Base-by-base conservation (phyloP, 2,329 filamentous ascomycete species). In the Colletotrichum sp. region DNA sequence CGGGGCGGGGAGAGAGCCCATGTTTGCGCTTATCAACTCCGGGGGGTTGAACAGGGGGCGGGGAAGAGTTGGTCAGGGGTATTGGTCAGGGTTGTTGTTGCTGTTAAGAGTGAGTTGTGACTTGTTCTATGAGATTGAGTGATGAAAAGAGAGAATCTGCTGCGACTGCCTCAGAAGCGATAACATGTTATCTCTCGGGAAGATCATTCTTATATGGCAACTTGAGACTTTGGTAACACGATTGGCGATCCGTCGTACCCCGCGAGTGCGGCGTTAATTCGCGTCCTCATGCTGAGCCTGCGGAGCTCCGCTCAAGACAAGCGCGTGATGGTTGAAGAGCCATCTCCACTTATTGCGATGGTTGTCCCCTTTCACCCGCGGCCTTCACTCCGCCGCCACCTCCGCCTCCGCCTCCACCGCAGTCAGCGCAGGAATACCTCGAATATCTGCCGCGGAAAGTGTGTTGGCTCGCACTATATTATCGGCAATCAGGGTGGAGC, bases 1-100 rank as follows among this genome's bases (percentile, higher is more conserved):
- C 28, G 65, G 71, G 60, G 61, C 60, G 28, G 74, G 63, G 66
- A 74, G 39, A 65, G 71, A 76, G 18, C 71, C 71, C 74, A 76
- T 76, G 34, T 34, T 63, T 28, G 74, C 48, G 71, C 32, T 52
- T 52, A 39, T 69, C 34, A 26, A 13, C 36, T n/a, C 5, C 55
- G 55, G 24, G 55, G 13, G 24, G 21, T 36, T 18, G 32, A 24
- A 48, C 15, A 52, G 7, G 52, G 64, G 24, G n/a, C 13, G 36
- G n/a, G 18, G 36, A 63, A 10, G 16, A 43, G 21, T 43, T 16
- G 52, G 15, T 26, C 43, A 28, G 43, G 30, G 30, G 66, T 28
- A 7, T 9, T 24, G n/a, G 8, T 8, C 15, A n/a, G 36, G 26
- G 15, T 43, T 43, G 21, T 13, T 65, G 36, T 9, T 15, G 15